A percentile compares a stretch with the other conserved stretches of the same genome.
phyloP scores from a whole-genome alignment of 805 yeast species.

The Yueomyces sp. region DNA sequence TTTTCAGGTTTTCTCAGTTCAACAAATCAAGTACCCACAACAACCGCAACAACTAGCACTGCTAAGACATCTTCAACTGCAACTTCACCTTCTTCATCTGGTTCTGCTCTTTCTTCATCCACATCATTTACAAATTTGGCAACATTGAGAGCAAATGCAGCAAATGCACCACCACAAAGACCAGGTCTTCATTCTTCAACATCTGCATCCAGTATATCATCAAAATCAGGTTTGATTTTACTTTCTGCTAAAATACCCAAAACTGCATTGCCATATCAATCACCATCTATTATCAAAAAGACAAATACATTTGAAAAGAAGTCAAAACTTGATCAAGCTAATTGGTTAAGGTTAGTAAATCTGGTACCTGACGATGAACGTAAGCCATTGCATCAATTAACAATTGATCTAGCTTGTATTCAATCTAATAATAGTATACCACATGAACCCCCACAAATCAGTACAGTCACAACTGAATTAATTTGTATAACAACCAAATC shows the following conservation, averaged over 20 bases:
- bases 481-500: constrained; percentile 25
- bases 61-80: background rate
- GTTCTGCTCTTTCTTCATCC: constrained; percentile 3
- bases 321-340: constrained; percentile 24
- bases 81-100: too few species aligned
- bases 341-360: constrained; percentile 19
- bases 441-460: constrained; percentile 21
- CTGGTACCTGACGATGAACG: constrained; percentile 15
- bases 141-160: constrained; percentile 1
- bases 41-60: background rate
- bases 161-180: background rate
- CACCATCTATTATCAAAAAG: constrained; percentile 27
- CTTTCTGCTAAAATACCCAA: constrained; percentile 22
- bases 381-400: constrained; percentile 12
- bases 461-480: constrained; percentile 19
- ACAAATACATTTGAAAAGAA: constrained; percentile 24
- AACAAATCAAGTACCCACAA: background rate
- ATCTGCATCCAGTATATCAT: background rate
- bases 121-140: constrained; percentile 7
- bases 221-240: constrained; percentile 21
- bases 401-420: constrained; percentile 21
- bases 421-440: constrained; percentile 21
- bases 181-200: background rate
- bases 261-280: constrained; percentile 25
- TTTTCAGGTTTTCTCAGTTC: constrained; percentile 13